Base-by-base conservation (phyloP, 345 rosid genomes). In the Isatis tinctoria region DNA sequence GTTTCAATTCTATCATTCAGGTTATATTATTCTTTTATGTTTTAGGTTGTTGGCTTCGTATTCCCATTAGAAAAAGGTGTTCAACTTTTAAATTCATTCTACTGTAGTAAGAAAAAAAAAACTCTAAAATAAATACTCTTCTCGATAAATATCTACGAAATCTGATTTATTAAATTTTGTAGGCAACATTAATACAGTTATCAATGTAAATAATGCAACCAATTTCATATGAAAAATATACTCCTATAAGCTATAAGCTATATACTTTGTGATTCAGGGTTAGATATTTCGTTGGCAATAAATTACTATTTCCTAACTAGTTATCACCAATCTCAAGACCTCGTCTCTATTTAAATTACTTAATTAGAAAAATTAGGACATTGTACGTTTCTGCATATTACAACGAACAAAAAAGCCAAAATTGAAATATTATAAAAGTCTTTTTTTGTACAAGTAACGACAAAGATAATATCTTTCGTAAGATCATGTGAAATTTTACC, bases 401-500 rank as follows among this genome's bases (percentile, higher is more conserved):
- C 44, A 59, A 0, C 16, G 4, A 6, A 20, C 12, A 4, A 36
- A 36, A 59, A 10, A 10, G 3, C 44, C 14, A n/a, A 18, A 18
- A 5, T 18, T 41, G 14, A 54, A 14, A 12, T 13, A 8, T 12
- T 4, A 9, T 22, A 22, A 22, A 22, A 22, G 24, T 22, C 24
- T 22, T 22, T 22, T 22, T 22, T 22, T 22, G 24, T 22, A 22
- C 24, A 22, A 22, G 24, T 22, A 56, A 62, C 14, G 1, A 16
- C 16, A n/a, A 53, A 67, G 28, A 54, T 41, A 52, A 26, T 3
- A 61, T 3, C 43, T 16, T 41, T 22, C 33, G 36, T 11, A 48
- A 60, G 40, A 51, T 13, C 79, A 76, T 76, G 75, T 76, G 79
- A 56, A 8, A 12, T 45, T 12, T 45, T 35, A 76, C 60, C 71